Conservation (phyloP, 495 filamentous ascomycete species). For the Glarea lozoyensis region DNA sequence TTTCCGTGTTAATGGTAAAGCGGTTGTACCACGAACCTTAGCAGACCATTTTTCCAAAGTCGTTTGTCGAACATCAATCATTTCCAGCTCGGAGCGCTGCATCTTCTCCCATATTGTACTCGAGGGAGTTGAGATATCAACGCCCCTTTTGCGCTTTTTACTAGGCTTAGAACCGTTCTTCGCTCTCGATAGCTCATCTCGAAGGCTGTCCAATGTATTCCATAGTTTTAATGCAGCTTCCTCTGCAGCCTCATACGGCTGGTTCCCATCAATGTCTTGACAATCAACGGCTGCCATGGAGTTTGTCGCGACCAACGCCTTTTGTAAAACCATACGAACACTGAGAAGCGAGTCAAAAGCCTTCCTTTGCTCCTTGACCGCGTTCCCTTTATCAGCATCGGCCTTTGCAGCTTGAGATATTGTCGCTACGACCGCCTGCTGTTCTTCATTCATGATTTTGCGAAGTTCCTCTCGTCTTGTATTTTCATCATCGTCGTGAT, state of each 20-base stretch:
- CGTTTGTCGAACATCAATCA: slow-evolving; percentile 39
- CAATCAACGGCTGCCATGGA: slow-evolving; percentile 44
- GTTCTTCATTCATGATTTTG: slow-evolving; percentile 61
- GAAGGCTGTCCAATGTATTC: slow-evolving; percentile 71
- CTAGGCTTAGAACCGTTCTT: slow-evolving; percentile 23
- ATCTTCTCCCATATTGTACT: slow-evolving; percentile 67
- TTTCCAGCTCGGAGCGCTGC: slow-evolving; percentile 44
- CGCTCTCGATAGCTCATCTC: slow-evolving; percentile 43
- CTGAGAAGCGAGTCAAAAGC: slow-evolving; percentile 84
- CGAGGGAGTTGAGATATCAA: slow-evolving; percentile 40
- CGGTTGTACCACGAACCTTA: slow-evolving; percentile 41
- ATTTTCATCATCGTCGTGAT: slow-evolving; percentile 29
- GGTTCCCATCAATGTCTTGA: slow-evolving; percentile 27
- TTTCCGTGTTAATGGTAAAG: slow-evolving; percentile 39
- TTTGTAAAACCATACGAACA: slow-evolving; percentile 82
- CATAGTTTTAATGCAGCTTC: slow-evolving; percentile 80
- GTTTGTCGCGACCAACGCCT: slow-evolving; percentile 74
- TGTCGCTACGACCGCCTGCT: slow-evolving; percentile 56
- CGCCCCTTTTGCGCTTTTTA: slow-evolving; percentile 51
- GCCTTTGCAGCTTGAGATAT: slow-evolving; percentile 65
- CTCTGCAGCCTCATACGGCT: slow-evolving; percentile 67
- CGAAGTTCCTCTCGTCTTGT: slow-evolving; percentile 50
- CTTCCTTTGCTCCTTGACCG: slow-evolving; percentile 73
- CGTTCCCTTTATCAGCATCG: slow-evolving; percentile 76
- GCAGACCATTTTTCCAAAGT: slow-evolving; percentile 62